Percentiles rank a stretch among this genome's conserved stretches.
Evolutionary conservation across 805 yeast species (phyloP).

Genomic region (Isabelozyma gotoi): DNA sequence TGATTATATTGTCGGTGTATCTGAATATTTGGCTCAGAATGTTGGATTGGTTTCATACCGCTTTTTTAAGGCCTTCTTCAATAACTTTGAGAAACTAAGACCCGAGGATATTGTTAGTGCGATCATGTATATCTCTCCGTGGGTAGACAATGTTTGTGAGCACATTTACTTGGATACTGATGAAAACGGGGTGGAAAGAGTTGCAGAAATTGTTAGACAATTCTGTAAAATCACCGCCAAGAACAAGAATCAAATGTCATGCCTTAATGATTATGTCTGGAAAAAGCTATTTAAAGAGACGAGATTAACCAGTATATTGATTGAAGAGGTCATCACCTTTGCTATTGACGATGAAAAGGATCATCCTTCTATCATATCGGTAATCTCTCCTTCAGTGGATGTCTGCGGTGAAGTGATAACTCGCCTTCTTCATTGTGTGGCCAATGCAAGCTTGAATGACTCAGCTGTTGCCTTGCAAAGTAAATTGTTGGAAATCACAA

Average conservation of each 20-base stretch:
- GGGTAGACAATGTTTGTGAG: conserved; percentile 67
- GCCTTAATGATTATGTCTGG: conserved; percentile 67
- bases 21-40: conserved; percentile 53
- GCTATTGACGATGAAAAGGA: conserved; percentile 76
- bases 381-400: conserved; percentile 74
- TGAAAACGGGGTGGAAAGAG: conserved; percentile 57
- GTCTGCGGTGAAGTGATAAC: conserved; percentile 64
- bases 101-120: conserved; percentile 39
- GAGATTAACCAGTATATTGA: conserved; percentile 52
- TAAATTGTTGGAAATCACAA: conserved; percentile 70
- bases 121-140: conserved; percentile 60
- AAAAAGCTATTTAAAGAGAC: conserved; percentile 61
- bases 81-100: conserved; percentile 39
- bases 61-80: conserved; percentile 53
- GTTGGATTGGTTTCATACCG: conserved; percentile 63
- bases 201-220: conserved; percentile 60
- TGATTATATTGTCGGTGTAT: conserved; percentile 56
- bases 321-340: conserved; percentile 73
- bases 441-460: conserved; percentile 45
- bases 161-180: conserved; percentile 56
- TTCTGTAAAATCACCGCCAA: conserved; percentile 58
- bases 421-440: conserved; percentile 55
- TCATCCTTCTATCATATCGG: conserved; percentile 62
- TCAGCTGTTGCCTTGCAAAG: conserved; percentile 39
- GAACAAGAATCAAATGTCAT: conserved; percentile 48